Base-by-base conservation (phyloP, 305 asterid species). In the Stenogyne calaminthoides region DNA sequence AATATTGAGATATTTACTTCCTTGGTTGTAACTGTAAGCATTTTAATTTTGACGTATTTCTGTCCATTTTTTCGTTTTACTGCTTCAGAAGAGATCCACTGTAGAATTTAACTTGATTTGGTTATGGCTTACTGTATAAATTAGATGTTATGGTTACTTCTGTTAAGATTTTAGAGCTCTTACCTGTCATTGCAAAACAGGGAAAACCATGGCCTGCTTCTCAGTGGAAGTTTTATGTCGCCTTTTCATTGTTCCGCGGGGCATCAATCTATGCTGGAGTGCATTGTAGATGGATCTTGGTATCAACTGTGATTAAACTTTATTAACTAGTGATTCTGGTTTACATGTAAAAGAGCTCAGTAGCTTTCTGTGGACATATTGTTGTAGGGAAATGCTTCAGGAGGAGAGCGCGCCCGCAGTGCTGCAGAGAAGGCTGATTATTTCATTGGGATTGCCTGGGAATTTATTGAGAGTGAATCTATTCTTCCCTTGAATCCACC, bases 241-340 rank as follows among this genome's bases (percentile, higher is more conserved):
- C 99, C 67, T 95, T 95, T 78, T 89, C 97, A 7, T 80, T 95
- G 71, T 95, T 95, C 80, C 98, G 99, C 52, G 98, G 88, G 47
- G 97, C 96, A 77, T 88, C 98, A 69, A 92, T 95, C 76, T 85
- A 56, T 76, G 93, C 99, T 46, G 97, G 99, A 72, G 87, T 95
- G 51, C 99, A 92, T 76, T 74, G 80, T 74, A 86, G 99, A 89
- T 95, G 92, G 91, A 84, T 92, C 75, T 79, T 88, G 95, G 99
- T 95, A 86, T 55, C 40, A 18, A 11, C 75, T 56, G 29, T 25
- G 29, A 66, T 29, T 49, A 20, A 74, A 71, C 74, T 74, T 58
- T n/a, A 54, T 63, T 9, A 56, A 52, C 71, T 59, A n/a, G 54
- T 40, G 12, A 49, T 75, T 12, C 36, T 79, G 22, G 27, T 27